phyloP scores from a whole-genome alignment of 2,329 filamentous ascomycete genomes.

The Sclerotinia glacialis region DNA sequence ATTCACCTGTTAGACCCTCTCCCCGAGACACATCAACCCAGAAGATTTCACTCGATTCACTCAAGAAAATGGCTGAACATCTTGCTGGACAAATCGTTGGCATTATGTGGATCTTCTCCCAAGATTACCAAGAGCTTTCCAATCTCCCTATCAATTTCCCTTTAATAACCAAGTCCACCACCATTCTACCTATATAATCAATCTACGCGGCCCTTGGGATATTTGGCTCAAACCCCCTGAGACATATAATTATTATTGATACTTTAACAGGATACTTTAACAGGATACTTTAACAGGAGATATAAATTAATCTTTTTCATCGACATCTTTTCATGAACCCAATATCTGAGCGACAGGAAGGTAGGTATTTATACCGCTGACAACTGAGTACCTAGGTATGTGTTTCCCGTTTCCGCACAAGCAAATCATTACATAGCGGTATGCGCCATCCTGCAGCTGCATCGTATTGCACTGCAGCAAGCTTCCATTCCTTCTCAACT shows the following conservation, averaged over 20 bases:
- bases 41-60: background rate
- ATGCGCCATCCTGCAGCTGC: slow-evolving; percentile 1
- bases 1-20: background rate
- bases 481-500: background rate
- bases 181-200: background rate
- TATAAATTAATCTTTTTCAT: background rate
- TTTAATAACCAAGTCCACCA: too few relatives aligned
- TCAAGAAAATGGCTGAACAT: slow-evolving; percentile 9
- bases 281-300: background rate
- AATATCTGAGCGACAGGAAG: background rate
- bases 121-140: slow-evolving; percentile 14
- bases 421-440: background rate
- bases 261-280: background rate
- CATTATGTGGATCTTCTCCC: slow-evolving; percentile 16
- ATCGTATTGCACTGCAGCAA: background rate
- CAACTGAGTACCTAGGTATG: too few relatives aligned
- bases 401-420: background rate
- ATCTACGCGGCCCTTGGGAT: background rate
- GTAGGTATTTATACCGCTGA: background rate
- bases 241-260: slow-evolving; percentile 2
- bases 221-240: background rate
- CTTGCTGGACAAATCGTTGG: background rate
- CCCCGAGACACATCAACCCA: slow-evolving; percentile 7
- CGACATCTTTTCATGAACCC: background rate
- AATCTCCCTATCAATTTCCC: background rate